Base-by-base conservation (phyloP, 495 filamentous ascomycete species). In the Bryoglossum gracile region DNA sequence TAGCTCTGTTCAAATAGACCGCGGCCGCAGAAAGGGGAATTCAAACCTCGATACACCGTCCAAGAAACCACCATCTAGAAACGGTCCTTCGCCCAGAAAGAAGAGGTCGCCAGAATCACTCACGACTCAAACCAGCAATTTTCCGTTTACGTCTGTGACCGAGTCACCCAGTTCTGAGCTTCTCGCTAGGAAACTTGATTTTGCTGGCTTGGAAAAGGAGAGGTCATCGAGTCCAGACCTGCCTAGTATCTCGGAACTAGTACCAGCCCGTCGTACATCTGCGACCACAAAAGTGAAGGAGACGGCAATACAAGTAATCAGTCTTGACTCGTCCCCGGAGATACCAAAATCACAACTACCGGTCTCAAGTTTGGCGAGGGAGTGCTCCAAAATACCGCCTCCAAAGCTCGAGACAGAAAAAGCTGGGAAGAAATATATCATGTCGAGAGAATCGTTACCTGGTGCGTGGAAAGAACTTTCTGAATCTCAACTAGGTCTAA, bases 401-500 rank as follows among this genome's bases (percentile, higher is more conserved):
- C 26, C 6, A 30, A 30, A 30, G 13, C 26, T n/a, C 26, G 26
- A 30, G 26, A 13, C 6, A 6, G 26, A 30, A 30, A 30, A 30
- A 13, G 26, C 13, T 6, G 26, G 13, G 26, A 30, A 30, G 26
- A 30, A 30, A 13, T 22, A 13, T 30, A 38, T 56, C 28, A 23
- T 54, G 19, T 35, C 43, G 0, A 24, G 59, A 14, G 55, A 58
- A 14, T 49, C 41, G 19, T 19, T 58, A 17, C 43, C 41, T 3
- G 59, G 59, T 8, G 46, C 49, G 4, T 62, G 49, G 42, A 54
- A 51, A 26, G 49, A 50, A 16, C 22, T 56, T 13, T 43, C 46
- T 19, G 53, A 50, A 35, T 36, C 41, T 23, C 51, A 55, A 16
- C 2, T 50, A 6, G 41, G 18, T 1, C 16, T 34, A n/a, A 25